Evolutionary conservation across 2,329 filamentous ascomycete species (phyloP), one percentile per base, ranked within the genome.

Genomic region (Cladophialophora immunda): DNA sequence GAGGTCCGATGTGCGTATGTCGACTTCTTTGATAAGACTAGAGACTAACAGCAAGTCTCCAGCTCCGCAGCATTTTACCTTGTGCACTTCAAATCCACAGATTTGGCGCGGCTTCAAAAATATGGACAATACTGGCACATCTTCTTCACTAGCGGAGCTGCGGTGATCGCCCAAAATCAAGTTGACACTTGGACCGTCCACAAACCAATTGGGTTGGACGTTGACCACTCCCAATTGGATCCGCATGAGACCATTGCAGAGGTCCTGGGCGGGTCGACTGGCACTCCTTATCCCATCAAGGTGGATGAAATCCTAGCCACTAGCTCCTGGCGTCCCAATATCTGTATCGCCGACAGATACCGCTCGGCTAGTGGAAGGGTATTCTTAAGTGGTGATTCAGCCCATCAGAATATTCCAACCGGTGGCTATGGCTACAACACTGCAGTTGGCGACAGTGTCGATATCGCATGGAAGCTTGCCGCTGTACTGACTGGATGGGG

Each of bases 361-460:
- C 47, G 53, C 3, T 71, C 64, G 3, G 30, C 53, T 15, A 34
- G 55, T 13, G 61, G 68, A 4, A 68, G 69, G 3, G 68, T 77
- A 3, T 74, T 78, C 30, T 71, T 78, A 1, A 73, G 72, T 5
- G 76, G 76, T 1, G 77, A 79, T 63, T 34, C 54, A 7, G 38
- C n/a, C n/a, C n/a, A n/a, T n/a, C n/a, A n/a, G n/a, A n/a, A n/a
- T n/a, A n/a, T n/a, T n/a, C n/a, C n/a, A 17, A 41, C 67, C 75
- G 78, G 79, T 4, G 79, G 78, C 0, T 77, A 79, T 53, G 79
- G 79, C 1, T 75, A 79, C 70, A 81, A 80, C 61, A 78, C 69
- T 4, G 78, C 75, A 0, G 68, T 81, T 2, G 74, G 71, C 6
- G 79, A 81, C 62, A 75, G 73, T 2, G 69, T 76, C 45, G 75